These are phyloP conservation scores for Hamamelis virginiana DNA, from an alignment of 164 flowering plant species.

Conservation along the genomic window DNA sequence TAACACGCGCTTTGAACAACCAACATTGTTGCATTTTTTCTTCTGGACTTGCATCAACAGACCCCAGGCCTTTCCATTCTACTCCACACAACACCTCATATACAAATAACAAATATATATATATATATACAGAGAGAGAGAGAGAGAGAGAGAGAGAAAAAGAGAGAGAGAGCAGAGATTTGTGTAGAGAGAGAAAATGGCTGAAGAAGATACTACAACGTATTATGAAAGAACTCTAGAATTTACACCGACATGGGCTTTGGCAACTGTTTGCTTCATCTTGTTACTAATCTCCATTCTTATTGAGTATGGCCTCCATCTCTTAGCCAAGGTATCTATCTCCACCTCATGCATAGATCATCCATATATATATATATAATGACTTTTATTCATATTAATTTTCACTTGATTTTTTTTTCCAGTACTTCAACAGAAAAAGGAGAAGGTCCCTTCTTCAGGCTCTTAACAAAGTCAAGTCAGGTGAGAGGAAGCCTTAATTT, in stretches of 20 bases:
- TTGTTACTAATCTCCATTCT: slow-evolving; percentile 47
- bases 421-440: slow-evolving; percentile 41
- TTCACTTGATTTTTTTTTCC: slow-evolving; percentile 13
- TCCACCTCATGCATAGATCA: too few species aligned
- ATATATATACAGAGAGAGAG: too few species aligned
- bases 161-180: slow-evolving; percentile 17
- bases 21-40: too few species aligned
- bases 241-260: slow-evolving; percentile 70
- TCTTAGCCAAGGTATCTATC: slow-evolving; percentile 42
- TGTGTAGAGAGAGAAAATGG: slow-evolving; percentile 18
- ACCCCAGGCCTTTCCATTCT: neutral
- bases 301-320: slow-evolving; percentile 46
- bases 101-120: too few species aligned
- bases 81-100: neutral
- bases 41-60: too few species aligned
- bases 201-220: slow-evolving; percentile 8
- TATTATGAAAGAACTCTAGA: slow-evolving; percentile 27
- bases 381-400: neutral
- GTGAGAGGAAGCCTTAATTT: slow-evolving; percentile 16
- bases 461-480: slow-evolving; percentile 58
- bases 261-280: slow-evolving; percentile 49
- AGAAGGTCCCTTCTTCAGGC: slow-evolving; percentile 48
- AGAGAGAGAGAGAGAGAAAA: slow-evolving; percentile 9
- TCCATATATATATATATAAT: neutral
- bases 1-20: too few species aligned